These are phyloP conservation scores for Mediolabrus comicus DNA, from an alignment of 108 stramenopile genomes.

Conservation along the genomic window DNA sequence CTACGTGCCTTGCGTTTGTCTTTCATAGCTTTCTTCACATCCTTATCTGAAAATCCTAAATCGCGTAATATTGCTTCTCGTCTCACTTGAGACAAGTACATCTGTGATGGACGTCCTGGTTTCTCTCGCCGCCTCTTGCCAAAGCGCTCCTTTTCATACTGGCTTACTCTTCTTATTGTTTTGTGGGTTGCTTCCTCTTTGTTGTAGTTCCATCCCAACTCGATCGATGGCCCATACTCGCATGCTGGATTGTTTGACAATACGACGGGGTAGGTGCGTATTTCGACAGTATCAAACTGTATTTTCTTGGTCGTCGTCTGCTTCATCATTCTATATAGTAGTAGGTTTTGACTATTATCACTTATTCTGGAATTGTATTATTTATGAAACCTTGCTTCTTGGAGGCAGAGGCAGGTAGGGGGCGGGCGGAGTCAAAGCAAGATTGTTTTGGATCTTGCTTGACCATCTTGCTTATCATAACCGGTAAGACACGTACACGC, in stretches of 20 bases:
- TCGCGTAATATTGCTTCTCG: neutral
- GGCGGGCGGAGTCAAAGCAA: no score
- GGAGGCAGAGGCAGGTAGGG: no score
- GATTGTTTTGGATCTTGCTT: no score
- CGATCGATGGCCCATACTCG: slow-evolving; percentile 11
- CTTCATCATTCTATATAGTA: no score
- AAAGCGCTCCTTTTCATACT: neutral
- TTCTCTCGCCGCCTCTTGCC: neutral
- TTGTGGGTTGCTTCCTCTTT: slow-evolving; percentile 6
- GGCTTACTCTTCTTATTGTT: neutral
- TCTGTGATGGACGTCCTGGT: neutral
- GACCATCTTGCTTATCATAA: no score
- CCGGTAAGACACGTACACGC: no score
- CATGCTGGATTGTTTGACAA: slow-evolving; percentile 22
- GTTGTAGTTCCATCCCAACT: slow-evolving; percentile 27
- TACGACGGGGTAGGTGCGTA: slow-evolving; percentile 5
- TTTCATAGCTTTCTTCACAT: neutral
- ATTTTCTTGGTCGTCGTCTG: neutral
- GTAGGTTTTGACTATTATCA: no score
- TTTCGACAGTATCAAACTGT: slow-evolving; percentile 3
- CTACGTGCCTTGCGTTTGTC: neutral
- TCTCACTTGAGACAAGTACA: neutral
- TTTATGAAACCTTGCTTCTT: no score
- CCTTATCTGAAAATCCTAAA: neutral
- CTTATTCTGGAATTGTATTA: no score